Percentiles rank a stretch among this genome's conserved stretches.
phyloP scores from a whole-genome alignment of 2,329 filamentous ascomycete species.

The Aspergillus aculeatinus region DNA sequence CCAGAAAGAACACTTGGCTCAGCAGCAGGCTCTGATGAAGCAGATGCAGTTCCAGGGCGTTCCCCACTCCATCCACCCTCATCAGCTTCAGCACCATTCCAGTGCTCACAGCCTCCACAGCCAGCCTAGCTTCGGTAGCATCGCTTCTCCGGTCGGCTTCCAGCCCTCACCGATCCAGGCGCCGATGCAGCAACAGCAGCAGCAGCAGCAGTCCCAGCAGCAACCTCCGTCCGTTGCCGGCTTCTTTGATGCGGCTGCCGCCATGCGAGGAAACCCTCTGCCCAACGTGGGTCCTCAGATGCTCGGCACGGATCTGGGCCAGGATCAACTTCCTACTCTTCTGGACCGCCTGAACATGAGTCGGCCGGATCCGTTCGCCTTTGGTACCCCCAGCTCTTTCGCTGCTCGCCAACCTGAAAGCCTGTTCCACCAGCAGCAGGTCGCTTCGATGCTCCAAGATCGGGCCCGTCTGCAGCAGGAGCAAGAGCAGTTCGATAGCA shows the following conservation, averaged over 20 bases:
- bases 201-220: conserved; percentile 35
- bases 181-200: conserved; percentile 55
- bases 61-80: conserved; percentile 53
- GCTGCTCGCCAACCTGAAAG: conserved; percentile 46
- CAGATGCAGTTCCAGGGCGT: conserved; percentile 66
- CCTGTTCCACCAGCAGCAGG: conserved; percentile 55
- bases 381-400: conserved; percentile 49
- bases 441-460: conserved; percentile 61
- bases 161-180: conserved; percentile 61
- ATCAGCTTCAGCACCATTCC: conserved; percentile 82
- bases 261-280: conserved; percentile 46
- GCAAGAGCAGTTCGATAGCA: conserved; percentile 55
- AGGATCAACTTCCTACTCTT: conserved; percentile 68
- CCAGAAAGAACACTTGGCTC: conserved; percentile 87
- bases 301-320: conserved; percentile 55
- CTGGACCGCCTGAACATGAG: conserved; percentile 66
- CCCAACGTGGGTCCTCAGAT: conserved; percentile 39
- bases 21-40: conserved; percentile 76
- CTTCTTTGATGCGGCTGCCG: conserved; percentile 64
- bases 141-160: conserved; percentile 78
- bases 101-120: conserved; percentile 95
- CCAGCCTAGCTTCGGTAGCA: conserved; percentile 93
- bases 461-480: conserved; percentile 61
- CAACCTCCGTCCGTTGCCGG: conserved; percentile 57
- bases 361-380: conserved; percentile 51